Evolutionary conservation across 805 yeast genomes (phyloP).

Genomic region (Cyberlindnera suaveolens): DNA sequence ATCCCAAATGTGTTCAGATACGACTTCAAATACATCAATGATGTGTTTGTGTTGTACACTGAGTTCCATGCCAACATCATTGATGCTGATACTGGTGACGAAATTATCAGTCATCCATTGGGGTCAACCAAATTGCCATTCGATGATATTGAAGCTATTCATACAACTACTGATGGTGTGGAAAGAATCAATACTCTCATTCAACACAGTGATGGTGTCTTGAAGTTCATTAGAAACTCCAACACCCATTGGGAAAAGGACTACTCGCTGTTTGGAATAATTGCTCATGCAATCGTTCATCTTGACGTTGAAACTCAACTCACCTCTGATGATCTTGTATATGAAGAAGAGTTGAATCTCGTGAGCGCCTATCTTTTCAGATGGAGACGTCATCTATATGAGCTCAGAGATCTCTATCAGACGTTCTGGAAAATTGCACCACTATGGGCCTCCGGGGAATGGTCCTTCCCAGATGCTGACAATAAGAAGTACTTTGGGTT

Average conservation of each 20-base stretch:
- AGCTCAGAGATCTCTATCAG: constrained; percentile 11
- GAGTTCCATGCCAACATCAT: constrained; percentile 18
- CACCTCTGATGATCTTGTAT: constrained; percentile 23
- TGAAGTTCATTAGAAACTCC: constrained; percentile 7
- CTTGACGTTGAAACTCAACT: constrained; percentile 15
- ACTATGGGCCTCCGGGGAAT: constrained; percentile 7
- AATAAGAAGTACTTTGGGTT: constrained; percentile 38
- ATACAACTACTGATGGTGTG: constrained; percentile 11
- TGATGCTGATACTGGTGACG: constrained; percentile 23
- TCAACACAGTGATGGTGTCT: constrained; percentile 9
- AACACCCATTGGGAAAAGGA: constrained; percentile 35
- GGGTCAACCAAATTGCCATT: constrained; percentile 11
- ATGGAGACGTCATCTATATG: constrained; percentile 23
- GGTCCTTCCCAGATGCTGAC: not conserved
- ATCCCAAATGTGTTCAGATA: constrained; percentile 21
- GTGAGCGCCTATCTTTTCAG: constrained; percentile 29
- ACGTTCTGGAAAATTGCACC: constrained; percentile 9
- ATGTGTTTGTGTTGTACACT: constrained; percentile 16
- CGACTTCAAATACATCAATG: constrained; percentile 11
- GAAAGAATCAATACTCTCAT: constrained; percentile 10
- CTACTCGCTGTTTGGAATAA: constrained; percentile 34
- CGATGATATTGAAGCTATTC: constrained; percentile 5
- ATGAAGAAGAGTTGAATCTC: constrained; percentile 26
- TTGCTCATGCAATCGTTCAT: constrained; percentile 29
- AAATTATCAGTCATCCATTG: constrained; percentile 14